Evolutionary conservation across 331 rosid species (phyloP), one percentile per base, ranked within the genome.

Genomic region (Saraca asoca): DNA sequence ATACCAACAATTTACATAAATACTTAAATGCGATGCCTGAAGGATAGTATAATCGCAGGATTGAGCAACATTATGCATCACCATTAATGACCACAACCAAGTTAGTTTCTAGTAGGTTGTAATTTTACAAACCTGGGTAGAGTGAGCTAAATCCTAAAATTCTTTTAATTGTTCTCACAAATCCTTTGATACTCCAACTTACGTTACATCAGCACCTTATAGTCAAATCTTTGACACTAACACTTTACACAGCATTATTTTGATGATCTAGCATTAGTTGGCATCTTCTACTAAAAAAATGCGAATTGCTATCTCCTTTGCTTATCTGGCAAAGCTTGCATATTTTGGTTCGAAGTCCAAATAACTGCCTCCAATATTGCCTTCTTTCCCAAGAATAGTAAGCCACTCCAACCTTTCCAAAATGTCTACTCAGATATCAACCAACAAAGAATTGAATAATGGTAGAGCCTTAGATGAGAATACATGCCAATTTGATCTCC

Each of bases 151-250:
- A 24, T 24, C 62, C 60, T 17, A 35, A 43, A 41, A 34, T 16
- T 63, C 44, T 58, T 12, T 43, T 0, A 12, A 12, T 31, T n/a
- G 29, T 39, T 52, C 70, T 31, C 17, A 29, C 46, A 43, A 16
- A 20, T 68, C 55, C 18, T 61, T 52, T 31, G n/a, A 33, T 66
- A 48, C 49, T 74, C 18, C 48, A n/a, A 10, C 51, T 43, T 60
- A 18, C 35, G 12, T 33, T 11, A 16, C 35, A 19, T 49, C 3
- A 9, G 52, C 35, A 51, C 55, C 54, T 18, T 69, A 12, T 31
- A 41, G 65, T 48, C 48, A 69, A 34, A 29, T 57, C 20, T 9
- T 46, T 51, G n/a, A 66, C 14, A 20, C 12, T 20, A 66, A 24
- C 31, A 24, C 31, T 24, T 1, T 24, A 24, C 31, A 54, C 17